These are phyloP conservation scores for Monilinia laxa DNA, from an alignment of 2,329 filamentous ascomycete genomes.

Conservation along the genomic window DNA sequence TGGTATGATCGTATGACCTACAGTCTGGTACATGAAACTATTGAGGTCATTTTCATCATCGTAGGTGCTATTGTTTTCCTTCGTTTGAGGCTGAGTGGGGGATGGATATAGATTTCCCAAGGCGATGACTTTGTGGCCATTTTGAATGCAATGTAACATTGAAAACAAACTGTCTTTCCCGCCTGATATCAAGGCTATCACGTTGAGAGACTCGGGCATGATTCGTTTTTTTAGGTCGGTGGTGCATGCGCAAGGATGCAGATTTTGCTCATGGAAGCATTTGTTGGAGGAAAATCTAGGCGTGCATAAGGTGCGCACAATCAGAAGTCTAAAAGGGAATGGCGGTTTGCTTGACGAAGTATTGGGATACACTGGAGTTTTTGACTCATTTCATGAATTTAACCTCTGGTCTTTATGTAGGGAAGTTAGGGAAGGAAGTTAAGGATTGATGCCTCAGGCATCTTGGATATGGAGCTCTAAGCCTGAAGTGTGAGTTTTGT, in stretches of 20 bases:
- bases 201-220: conserved; percentile 59
- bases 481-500: background rate
- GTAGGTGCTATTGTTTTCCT: background rate
- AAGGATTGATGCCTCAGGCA: conserved; percentile 17
- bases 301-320: no score
- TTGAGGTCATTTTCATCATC: conserved; percentile 68
- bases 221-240: conserved; percentile 14
- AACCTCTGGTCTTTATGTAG: background rate
- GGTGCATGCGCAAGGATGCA: background rate
- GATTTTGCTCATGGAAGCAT: conserved; percentile 11
- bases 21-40: conserved; percentile 99
- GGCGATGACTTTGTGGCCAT: conserved; percentile 83
- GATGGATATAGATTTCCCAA: conserved; percentile 82
- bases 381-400: background rate
- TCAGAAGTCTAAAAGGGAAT: background rate
- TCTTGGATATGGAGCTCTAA: background rate
- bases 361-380: background rate
- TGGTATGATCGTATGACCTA: conserved; percentile 83
- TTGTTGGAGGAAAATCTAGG: background rate
- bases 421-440: background rate
- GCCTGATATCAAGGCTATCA: conserved; percentile 90
- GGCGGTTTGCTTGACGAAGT: background rate
- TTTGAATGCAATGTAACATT: conserved; percentile 81
- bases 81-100: background rate
- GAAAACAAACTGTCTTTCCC: conserved; percentile 98